Conservation (phyloP, 129 eudicot species). For the Solidago caesia region DNA sequence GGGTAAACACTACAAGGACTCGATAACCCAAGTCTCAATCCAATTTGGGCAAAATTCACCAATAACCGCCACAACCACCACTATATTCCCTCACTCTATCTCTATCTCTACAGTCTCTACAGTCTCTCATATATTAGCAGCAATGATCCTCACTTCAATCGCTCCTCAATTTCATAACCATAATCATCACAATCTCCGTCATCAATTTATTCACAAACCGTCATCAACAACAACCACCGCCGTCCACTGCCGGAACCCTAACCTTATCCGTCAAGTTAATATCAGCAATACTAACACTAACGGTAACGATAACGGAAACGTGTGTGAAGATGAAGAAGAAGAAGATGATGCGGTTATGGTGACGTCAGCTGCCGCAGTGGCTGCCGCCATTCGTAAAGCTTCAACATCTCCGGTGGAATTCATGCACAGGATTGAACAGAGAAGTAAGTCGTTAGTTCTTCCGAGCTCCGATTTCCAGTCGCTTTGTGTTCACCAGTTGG, state of each 20-base stretch:
- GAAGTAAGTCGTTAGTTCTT: constrained; percentile 53
- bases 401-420: constrained; percentile 92
- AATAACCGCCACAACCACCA: background rate
- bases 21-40: background rate
- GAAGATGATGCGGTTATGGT: constrained; percentile 37
- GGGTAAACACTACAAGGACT: too few relatives aligned
- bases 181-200: constrained; percentile 9
- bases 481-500: constrained; percentile 76
- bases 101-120: background rate
- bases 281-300: constrained; percentile 9
- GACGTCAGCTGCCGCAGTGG: constrained; percentile 73
- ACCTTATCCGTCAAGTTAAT: constrained; percentile 37
- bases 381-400: constrained; percentile 66
- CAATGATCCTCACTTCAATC: constrained; percentile 27
- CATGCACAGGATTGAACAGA: constrained; percentile 55
- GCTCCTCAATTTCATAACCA: constrained; percentile 17
- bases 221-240: constrained; percentile 19
- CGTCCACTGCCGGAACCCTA: constrained; percentile 46
- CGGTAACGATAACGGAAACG: background rate
- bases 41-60: background rate
- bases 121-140: background rate
- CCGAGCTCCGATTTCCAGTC: constrained; percentile 84
- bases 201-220: constrained; percentile 5
- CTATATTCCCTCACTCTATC: background rate
- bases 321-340: constrained; percentile 24